A percentile compares a stretch with the other conserved stretches of the same genome.
Conservation (phyloP, 1,284 basidiomycete species). For the Cryptococcus hybrid region DNA sequence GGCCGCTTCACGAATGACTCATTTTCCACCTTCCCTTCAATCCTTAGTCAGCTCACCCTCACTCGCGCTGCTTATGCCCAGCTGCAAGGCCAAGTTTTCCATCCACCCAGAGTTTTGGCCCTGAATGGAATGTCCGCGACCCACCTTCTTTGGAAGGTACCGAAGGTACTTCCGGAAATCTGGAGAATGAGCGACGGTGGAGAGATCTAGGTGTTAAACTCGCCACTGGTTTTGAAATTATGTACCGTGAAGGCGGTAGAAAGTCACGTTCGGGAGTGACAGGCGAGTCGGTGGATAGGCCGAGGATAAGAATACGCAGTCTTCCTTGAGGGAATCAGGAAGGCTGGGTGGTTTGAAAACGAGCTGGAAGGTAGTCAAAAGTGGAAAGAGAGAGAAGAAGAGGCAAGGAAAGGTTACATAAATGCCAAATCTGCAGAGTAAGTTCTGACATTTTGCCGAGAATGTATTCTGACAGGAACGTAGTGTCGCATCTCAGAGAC, state of each 20-base stretch:
- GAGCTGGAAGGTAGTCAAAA: slow-evolving; percentile 70
- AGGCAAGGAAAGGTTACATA: slow-evolving; percentile 67
- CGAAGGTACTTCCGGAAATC: slow-evolving; percentile 1
- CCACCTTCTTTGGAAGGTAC: slow-evolving; percentile 13
- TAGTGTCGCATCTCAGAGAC: slow-evolving; percentile 53
- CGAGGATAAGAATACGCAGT: slow-evolving; percentile 18
- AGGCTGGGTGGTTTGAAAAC: slow-evolving; percentile 69
- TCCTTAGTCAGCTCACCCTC: slow-evolving; percentile 65
- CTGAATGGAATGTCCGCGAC: slow-evolving; percentile 45
- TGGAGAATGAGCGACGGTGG: slow-evolving; percentile 62
- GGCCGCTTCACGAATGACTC: slow-evolving; percentile 80
- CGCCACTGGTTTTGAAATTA: slow-evolving; percentile 90
- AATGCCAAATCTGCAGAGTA: slow-evolving; percentile 65
- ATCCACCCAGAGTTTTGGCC: slow-evolving; percentile 87
- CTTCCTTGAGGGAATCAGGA: slow-evolving; percentile 65
- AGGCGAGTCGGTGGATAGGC: slow-evolving; percentile 23
- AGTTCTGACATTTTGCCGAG: slow-evolving; percentile 31
- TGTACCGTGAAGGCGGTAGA: slow-evolving; percentile 75
- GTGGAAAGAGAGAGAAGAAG: slow-evolving; percentile 70
- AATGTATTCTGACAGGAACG: not conserved
- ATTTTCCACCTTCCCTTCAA: slow-evolving; percentile 73
- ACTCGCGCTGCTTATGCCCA: slow-evolving; percentile 92
- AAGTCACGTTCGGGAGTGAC: slow-evolving; percentile 55
- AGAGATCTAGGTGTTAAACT: slow-evolving; percentile 87
- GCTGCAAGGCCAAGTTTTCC: slow-evolving; percentile 83